Evolutionary conservation across 2,329 filamentous ascomycete species (phyloP), one percentile per base, ranked within the genome.

Genomic region (Ophiostoma pallidulum): DNA sequence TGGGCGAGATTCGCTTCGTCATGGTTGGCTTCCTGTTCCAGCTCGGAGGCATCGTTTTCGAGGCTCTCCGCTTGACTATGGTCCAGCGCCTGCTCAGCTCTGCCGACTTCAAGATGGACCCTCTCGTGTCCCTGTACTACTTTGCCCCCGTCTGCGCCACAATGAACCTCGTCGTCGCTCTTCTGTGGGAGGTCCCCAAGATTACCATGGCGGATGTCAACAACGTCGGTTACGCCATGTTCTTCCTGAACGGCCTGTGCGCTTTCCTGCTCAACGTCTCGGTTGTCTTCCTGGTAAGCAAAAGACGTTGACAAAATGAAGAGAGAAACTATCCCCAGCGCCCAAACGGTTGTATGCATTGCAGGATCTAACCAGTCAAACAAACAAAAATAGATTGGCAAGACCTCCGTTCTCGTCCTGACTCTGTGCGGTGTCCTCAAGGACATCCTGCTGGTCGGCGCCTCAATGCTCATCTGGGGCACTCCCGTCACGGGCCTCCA

Each of bases 1-100:
- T 94, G 54, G 92, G 92, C 60, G 92, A 98, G 72, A 94, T 98
- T 67, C 82, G 90, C 64, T 98, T 98, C 63, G 84, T 87, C 59
- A 72, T 85, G 67, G 74, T 78, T 55, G 86, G 86, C 54, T 85
- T 92, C 68, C 64, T 89, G 54, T 89, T 80, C 74, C 87, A 92
- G 70, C 72, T 84, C 52, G 80, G 74, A 49, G 86, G 86, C 60
- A 83, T 92, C 60, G 64, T 84, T 59, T 92, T 91, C 61, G 87
- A 92, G 69, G 86, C 86, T 48, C 77, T 87, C 55, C 83, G 86
- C 59, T 75, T 92, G 51, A 86, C 85, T 70, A 82, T 92, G 81
- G 85, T 92, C 45, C 82, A 91, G 72, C 81, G 82, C 51, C 75
- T 92, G 39, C 77, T 92, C 58, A 89, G 82, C 71, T 86, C 82